Evolutionary conservation across 352 stramenopile species (phyloP), one percentile per base, ranked within the genome.

Genomic region (Phytophthora litchii): DNA sequence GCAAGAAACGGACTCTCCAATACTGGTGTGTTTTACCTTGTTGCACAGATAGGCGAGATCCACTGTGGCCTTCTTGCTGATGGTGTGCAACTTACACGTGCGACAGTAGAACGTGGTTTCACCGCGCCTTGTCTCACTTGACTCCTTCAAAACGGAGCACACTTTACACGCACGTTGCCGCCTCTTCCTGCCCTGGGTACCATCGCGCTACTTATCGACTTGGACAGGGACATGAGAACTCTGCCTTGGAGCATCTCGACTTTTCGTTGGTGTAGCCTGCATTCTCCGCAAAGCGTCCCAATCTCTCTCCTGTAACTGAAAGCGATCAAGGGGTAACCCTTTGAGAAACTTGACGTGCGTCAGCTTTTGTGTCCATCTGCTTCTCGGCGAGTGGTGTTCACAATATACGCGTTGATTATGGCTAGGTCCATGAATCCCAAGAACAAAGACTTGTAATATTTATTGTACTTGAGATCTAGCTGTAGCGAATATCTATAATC

Each of bases 331-430:
- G 34, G 35, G 47, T 12, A 45, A 23, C 35, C 36, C 32, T 20
- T 44, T 54, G 2, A 55, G 14, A 27, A 55, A 55, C 35, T 45
- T 55, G 20, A 54, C 35, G 35, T 54, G 35, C 9, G 20, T 17
- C 3, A 54, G 32, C 47, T 45, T 44, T 13, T n/a, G 16, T 13
- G n/a, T 3, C 35, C 19, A 9, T 25, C 47, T 3, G 20, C 20
- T 11, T 20, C 34, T 13, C 47, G 37, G 12, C 34, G 34, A 23
- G 13, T 13, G 8, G 44, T 44, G 35, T 19, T 36, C 0, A 54
- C 13, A n/a, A 54, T 38, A 17, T 25, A 44, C 3, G 47, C 21
- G 6, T 37, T 45, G 20, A 46, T 21, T n/a, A 55, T 29, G 13
- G 47, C 47, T 9, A 55, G 20, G 11, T 55, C 47, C 3, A 55